A percentile compares a stretch with the other conserved stretches of the same genome.
Conservation (phyloP, 2,329 filamentous ascomycete species). For the Cercospora zeina region DNA sequence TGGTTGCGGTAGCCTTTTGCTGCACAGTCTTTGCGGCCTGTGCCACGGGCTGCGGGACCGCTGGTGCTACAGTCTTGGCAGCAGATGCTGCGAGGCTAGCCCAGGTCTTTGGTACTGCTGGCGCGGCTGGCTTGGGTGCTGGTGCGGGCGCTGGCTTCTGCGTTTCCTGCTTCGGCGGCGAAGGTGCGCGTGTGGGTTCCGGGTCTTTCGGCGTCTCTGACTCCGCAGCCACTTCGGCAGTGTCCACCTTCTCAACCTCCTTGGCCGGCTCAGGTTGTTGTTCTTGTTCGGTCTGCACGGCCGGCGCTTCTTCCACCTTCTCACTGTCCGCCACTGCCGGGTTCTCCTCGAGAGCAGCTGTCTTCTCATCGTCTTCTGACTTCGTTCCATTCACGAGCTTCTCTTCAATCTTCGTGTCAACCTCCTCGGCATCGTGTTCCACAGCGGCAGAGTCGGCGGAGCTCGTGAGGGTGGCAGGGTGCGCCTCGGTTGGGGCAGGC, state of each 20-base stretch:
- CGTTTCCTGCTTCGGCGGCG: constrained; percentile 42
- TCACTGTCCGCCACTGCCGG: constrained; percentile 38
- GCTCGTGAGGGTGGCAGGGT: constrained; percentile 36
- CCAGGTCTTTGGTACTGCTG: constrained; percentile 65
- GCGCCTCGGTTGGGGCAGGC: constrained; percentile 43
- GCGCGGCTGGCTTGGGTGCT: constrained; percentile 54
- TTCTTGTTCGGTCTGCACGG: constrained; percentile 30
- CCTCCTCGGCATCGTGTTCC: constrained; percentile 50
- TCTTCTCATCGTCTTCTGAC: constrained; percentile 35
- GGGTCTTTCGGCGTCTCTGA: constrained; percentile 63
- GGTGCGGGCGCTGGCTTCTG: constrained; percentile 57
- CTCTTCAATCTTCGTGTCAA: constrained; percentile 77
- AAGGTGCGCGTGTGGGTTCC: constrained; percentile 56
- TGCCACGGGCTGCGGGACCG: constrained; percentile 40
- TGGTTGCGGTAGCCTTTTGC: constrained; percentile 33
- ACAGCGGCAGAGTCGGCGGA: constrained; percentile 42
- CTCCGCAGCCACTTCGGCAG: constrained; percentile 46
- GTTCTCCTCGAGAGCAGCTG: constrained; percentile 38
- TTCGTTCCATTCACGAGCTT: constrained; percentile 44
- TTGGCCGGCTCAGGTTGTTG: constrained; percentile 42
- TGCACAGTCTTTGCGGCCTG: constrained; percentile 29
- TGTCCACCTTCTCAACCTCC: constrained; percentile 30
- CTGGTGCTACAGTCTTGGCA: constrained; percentile 40
- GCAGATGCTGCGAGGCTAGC: constrained; percentile 65
- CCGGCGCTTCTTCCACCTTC: constrained; percentile 36